Evolutionary conservation across 2,329 filamentous ascomycete genomes (phyloP).

Genomic region (Bipolaris bicolor): DNA sequence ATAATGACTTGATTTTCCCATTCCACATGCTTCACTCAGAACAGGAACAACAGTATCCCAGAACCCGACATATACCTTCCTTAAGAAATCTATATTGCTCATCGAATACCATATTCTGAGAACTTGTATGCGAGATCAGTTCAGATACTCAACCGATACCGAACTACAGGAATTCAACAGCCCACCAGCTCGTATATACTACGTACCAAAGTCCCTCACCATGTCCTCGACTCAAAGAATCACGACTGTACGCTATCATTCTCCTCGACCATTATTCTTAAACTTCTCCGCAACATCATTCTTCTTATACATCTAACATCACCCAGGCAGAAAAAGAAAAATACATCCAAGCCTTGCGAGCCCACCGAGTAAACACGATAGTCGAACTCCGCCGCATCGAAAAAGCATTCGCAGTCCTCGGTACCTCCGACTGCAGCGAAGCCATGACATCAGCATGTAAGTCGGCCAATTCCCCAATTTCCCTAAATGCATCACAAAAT

Average conservation of each 20-base stretch:
- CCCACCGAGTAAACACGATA: constrained; percentile 74
- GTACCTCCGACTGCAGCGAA: constrained; percentile 64
- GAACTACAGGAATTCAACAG: constrained; percentile 30
- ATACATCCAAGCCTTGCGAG: constrained; percentile 67
- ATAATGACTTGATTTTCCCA: constrained; percentile 24
- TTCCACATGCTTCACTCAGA: constrained; percentile 15
- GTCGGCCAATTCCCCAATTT: not conserved
- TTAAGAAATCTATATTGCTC: not conserved
- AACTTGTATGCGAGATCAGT: not conserved
- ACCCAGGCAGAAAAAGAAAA: constrained; percentile 57
- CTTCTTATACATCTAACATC: constrained; percentile 9
- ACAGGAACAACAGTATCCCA: constrained; percentile 13
- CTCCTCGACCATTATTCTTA: not conserved
- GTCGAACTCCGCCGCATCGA: constrained; percentile 75
- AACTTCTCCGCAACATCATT: no score
- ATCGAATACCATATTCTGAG: not conserved
- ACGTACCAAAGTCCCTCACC: constrained; percentile 25
- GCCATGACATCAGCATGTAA: constrained; percentile 73
- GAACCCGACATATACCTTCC: constrained; percentile 32
- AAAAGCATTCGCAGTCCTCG: constrained; percentile 64
- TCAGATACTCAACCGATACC: constrained; percentile 22
- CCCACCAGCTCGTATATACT: constrained; percentile 35
- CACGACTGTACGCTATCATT: constrained; percentile 27
- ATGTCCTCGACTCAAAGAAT: constrained; percentile 38
- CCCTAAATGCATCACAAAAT: no score